Base-by-base conservation (phyloP, 352 stramenopile species). In the Globisporangium parvum region DNA sequence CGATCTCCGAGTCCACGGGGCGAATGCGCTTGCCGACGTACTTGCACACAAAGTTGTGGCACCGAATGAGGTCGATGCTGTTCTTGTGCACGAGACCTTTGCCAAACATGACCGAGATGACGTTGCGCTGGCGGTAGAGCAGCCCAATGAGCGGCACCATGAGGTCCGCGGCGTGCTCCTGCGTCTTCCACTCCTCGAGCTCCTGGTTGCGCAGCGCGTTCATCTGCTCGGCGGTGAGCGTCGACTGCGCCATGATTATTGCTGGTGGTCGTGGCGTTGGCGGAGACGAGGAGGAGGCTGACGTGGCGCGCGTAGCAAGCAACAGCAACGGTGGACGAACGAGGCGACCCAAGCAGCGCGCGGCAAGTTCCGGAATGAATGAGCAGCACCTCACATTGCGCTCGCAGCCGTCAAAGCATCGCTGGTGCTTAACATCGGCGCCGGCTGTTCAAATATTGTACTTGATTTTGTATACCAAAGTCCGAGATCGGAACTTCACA, bases 51-150 rank as follows among this genome's bases (percentile, higher is more conserved):
- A 79, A 94, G 56, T 75, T 79, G 70, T 94, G 84, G 49, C 82
- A 66, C 63, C 87, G 86, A 56, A 92, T 88, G 66, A 91, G 66
- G 31, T 94, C 84, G 48, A 91, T 85, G 62, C 75, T 86, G 71
- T 88, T 90, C 63, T 91, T 89, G 72, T 92, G 84, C 42, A 91
- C 80, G 57, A 90, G 75, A 0, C 80, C 80, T 57, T 91, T 91
- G 75, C 75, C 79, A 56, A 92, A 94, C 48, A 91, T 70, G 59
- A 87, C 84, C 60, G 67, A 83, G 65, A 94, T 80, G 28, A 90
- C 77, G 65, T 92, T 94, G 64, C 75, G 72, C 60, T 88, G 75
- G 46, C 84, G 84, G 66, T 94, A 94, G 55, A 94, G 78, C 20
- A 77, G 70, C 14, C 84, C 84, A 48, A 91, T 79, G 67, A 92